A percentile compares a stretch with the other conserved stretches of the same genome.
phyloP scores from a whole-genome alignment of 2,329 filamentous ascomycete genomes.

The Berkeleyomyces rouxiae region DNA sequence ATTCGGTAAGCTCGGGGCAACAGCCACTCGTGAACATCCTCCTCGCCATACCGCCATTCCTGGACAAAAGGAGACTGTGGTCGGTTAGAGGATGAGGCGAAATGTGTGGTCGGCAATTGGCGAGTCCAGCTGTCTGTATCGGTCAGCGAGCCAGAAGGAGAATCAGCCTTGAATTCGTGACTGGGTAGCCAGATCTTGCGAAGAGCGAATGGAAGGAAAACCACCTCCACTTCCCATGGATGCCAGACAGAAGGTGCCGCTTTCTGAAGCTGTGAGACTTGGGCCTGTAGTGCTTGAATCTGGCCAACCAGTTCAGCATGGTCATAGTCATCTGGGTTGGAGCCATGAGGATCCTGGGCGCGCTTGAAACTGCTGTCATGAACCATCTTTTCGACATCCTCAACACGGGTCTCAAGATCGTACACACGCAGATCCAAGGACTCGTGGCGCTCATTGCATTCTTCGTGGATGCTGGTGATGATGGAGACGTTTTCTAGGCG shows the following conservation, averaged over 20 bases:
- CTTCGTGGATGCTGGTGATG: constrained; percentile 42
- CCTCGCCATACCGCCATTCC: constrained; percentile 31
- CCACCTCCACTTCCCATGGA: constrained; percentile 61
- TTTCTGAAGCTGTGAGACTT: constrained; percentile 40
- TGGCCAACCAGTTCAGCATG: constrained; percentile 32
- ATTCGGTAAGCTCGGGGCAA: constrained; percentile 51
- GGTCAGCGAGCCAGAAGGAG: constrained; percentile 17
- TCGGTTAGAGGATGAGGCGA: constrained; percentile 25
- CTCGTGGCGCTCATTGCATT: constrained; percentile 52
- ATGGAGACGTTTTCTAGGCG: constrained; percentile 55
- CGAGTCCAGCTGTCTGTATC: constrained; percentile 38
- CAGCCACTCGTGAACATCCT: constrained; percentile 40
- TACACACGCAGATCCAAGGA: constrained; percentile 48
- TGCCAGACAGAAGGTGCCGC: constrained; percentile 34
- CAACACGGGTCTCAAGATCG: constrained; percentile 49
- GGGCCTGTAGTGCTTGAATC: constrained; percentile 32
- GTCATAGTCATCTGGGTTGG: constrained; percentile 26
- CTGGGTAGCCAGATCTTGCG: constrained; percentile 38
- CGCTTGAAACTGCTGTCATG: constrained; percentile 27
- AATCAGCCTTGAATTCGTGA: constrained; percentile 29
- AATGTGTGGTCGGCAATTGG: constrained; percentile 27
- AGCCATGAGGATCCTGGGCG: constrained; percentile 27
- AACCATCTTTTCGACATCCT: constrained; percentile 34
- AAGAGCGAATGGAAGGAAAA: constrained; percentile 54
- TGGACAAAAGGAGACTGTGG: constrained; percentile 31